phyloP scores from a whole-genome alignment of 73 alveolate genomes.

The Tetrahymena borealis region DNA sequence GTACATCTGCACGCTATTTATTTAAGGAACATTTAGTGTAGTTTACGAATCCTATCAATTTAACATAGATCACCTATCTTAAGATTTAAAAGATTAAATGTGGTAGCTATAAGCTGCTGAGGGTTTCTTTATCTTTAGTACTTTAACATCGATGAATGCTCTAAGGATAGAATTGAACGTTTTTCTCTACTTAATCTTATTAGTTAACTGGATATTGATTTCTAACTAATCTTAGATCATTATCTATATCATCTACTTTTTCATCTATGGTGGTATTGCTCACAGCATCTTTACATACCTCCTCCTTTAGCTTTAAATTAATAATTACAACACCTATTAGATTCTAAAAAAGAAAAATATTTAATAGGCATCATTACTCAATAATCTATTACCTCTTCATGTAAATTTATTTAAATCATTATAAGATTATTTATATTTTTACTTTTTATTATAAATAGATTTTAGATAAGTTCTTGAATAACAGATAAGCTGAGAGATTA shows the following conservation, averaged over 20 bases:
- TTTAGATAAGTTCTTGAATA: not conserved
- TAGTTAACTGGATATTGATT: not conserved
- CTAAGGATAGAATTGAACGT: not conserved
- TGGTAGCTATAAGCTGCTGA: not conserved
- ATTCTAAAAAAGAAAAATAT: not conserved
- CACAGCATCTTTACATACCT: not conserved
- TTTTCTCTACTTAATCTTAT: not conserved
- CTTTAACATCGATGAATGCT: not conserved
- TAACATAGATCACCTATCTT: not conserved
- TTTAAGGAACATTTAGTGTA: not conserved
- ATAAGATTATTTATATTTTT: not conserved
- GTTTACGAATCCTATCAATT: not conserved
- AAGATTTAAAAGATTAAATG: not conserved
- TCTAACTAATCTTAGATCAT: not conserved
- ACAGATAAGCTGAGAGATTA: not conserved
- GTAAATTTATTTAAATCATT: not conserved
- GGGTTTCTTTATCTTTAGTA: not conserved
- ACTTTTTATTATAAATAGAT: not conserved
- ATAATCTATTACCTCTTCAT: not conserved
- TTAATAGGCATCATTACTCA: not conserved
- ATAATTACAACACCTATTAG: not conserved
- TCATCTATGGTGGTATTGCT: not conserved
- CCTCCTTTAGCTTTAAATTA: not conserved
- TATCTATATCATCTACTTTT: not conserved
- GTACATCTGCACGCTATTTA: not conserved